Base-by-base conservation (phyloP, 1,284 basidiomycete genomes). In the Moniliophthora roreri region DNA sequence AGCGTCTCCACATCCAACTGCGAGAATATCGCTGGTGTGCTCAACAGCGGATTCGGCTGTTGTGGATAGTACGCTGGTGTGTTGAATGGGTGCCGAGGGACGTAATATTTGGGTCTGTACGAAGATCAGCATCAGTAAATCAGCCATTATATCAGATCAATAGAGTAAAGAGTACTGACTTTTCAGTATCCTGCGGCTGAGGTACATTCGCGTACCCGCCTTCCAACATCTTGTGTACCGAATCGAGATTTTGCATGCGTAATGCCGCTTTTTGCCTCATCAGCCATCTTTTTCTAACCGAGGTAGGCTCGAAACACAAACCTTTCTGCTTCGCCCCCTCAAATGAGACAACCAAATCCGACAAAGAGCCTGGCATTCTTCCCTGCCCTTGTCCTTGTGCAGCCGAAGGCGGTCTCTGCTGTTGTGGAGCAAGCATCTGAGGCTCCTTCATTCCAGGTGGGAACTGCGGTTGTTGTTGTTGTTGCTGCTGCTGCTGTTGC, bases 11-110 rank as follows among this genome's bases (percentile, higher is more conserved):
- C 89, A 62, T 99, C 97, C 58, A 99, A 82, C 68, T 96, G 93
- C 51, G 89, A 80, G 71, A 97, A 98, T 51, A 98, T 82, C 24
- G 82, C 85, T 49, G 94, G 84, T 54, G 94, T 91, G 66, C 86
- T 93, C 53, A 99, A 79, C 48, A 92, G 78, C 20, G 88, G 81
- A 60, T 89, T 82, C 9, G 93, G 93, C 51, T 85, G 70, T 70
- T 99, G 97, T 38, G 97, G 95, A 71, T 99, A 99, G 73, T 97
- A 98, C 18, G 84, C 76, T n/a, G 96, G 90, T 24, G 96, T 95
- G 61, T 83, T 86, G 75, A 87, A 93, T 7, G 95, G 93, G 69
- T 96, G 96, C 62, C 91, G 84, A 15, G 97, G 95, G 26, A 95
- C 89, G 68, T 99, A 99, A 73, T 99, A 98, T 65, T 95, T 93